phyloP scores from a whole-genome alignment of 2,329 filamentous ascomycete genomes.

The Microsporum ferrugineum region DNA sequence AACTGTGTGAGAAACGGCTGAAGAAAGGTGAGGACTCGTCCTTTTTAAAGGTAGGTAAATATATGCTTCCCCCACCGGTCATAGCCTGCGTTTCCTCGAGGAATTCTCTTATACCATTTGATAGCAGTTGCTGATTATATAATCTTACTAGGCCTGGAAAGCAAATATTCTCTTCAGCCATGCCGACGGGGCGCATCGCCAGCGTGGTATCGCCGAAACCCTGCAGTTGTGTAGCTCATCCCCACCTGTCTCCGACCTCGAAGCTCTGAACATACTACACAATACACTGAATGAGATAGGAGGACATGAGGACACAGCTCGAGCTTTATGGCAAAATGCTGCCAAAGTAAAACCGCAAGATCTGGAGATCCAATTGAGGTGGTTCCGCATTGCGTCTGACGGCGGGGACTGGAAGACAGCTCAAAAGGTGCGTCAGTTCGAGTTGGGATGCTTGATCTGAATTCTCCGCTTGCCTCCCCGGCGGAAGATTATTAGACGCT shows the following conservation, averaged over 20 bases:
- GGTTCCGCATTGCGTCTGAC: slow-evolving; percentile 35
- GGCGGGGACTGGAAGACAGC: slow-evolving; percentile 36
- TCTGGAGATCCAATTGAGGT: slow-evolving; percentile 33
- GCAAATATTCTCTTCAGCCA: slow-evolving; percentile 32
- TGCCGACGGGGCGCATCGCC: slow-evolving; percentile 31
- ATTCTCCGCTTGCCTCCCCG: background rate
- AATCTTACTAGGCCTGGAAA: slow-evolving; percentile 30
- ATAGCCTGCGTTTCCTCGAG: background rate
- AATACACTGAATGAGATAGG: slow-evolving; percentile 29
- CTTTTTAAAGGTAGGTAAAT: slow-evolving; percentile 28
- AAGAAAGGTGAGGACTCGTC: slow-evolving; percentile 43
- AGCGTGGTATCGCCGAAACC: slow-evolving; percentile 35
- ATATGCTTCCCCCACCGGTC: background rate
- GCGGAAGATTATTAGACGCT: slow-evolving; percentile 4
- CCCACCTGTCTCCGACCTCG: slow-evolving; percentile 34
- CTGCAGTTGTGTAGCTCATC: slow-evolving; percentile 33
- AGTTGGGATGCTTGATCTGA: background rate
- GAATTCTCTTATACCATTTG: background rate
- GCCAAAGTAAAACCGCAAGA: slow-evolving; percentile 35
- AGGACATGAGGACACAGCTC: slow-evolving; percentile 26
- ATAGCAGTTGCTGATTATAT: background rate
- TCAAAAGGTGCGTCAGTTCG: slow-evolving; percentile 33
- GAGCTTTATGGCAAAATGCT: slow-evolving; percentile 38
- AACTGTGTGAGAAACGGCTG: slow-evolving; percentile 41
- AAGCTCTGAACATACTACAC: slow-evolving; percentile 35